Base-by-base conservation (phyloP, 306 rosid genomes). In the Prunus persica region DNA sequence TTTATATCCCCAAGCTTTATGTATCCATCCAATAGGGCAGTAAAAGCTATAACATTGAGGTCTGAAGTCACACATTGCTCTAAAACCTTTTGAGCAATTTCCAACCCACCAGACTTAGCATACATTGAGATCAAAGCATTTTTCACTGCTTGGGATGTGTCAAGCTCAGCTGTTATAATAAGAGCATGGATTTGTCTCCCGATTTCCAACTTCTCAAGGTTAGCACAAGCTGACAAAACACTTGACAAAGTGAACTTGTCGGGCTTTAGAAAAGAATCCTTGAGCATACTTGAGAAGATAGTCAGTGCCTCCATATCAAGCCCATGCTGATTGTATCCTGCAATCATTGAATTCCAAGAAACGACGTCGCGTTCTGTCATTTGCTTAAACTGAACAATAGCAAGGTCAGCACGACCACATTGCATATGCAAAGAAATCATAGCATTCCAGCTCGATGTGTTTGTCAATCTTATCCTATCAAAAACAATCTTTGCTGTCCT, bases 61-160 rank as follows among this genome's bases (percentile, higher is more conserved):
- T 74, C 78, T 8, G 91, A 84, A 56, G 81, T 76, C 43, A 86
- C 82, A 2, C 82, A 79, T 67, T 82, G 76, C 65, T 83, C 85
- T 20, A 91, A 79, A 75, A 90, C 60, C 83, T 80, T 82, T 67
- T 38, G 81, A 65, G 98, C 96, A 76, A 86, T 69, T 70, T 79
- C 87, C 78, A 85, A 76, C 32, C 86, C 85, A 51, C 97, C 91
- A 4, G 89, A 90, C 77, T 90, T 90, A 7, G 97, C 91, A 81
- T 94, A 94, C 94, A 94, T 87, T 54, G 93, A 85, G 65, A 90
- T 83, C 82, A 94, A 76, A 45, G 97, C 90, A 81, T 94, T 91
- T 50, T 78, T 78, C 45, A 84, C 85, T 12, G 85, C 87, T 32
- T 80, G 93, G 20, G 86, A 77, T 22, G 71, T 76, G 65, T 84